These are phyloP conservation scores for Saccharomyces jurei DNA, from an alignment of 805 yeast genomes.

Conservation along the genomic window DNA sequence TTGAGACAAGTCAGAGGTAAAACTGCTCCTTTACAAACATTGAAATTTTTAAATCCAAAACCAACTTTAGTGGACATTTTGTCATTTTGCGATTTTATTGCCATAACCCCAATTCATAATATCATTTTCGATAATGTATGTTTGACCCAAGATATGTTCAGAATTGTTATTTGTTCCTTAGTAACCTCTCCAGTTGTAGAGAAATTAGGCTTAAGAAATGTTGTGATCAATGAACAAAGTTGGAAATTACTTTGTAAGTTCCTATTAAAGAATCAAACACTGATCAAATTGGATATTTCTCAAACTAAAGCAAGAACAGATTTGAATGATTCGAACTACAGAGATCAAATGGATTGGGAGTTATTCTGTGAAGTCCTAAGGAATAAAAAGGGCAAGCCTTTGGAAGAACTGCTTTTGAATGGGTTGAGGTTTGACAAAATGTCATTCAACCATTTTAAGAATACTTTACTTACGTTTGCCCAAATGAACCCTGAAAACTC, in stretches of 20 bases:
- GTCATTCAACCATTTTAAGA: slow-evolving; percentile 39
- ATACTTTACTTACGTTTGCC: slow-evolving; percentile 50
- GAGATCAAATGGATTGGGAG: slow-evolving; percentile 80
- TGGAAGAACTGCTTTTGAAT: slow-evolving; percentile 70
- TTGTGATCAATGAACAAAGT: slow-evolving; percentile 60
- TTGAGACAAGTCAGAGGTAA: slow-evolving; percentile 73
- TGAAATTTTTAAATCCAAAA: slow-evolving; percentile 75
- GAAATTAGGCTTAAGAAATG: slow-evolving; percentile 70
- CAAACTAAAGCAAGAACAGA: slow-evolving; percentile 43
- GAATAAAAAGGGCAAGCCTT: slow-evolving; percentile 50
- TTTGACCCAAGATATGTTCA: slow-evolving; percentile 67
- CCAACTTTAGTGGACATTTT: slow-evolving; percentile 85
- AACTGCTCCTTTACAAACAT: slow-evolving; percentile 59
- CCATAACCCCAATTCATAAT: slow-evolving; percentile 75
- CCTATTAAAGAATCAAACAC: slow-evolving; percentile 49
- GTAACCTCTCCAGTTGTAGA: slow-evolving; percentile 57
- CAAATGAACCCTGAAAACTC: slow-evolving; percentile 23
- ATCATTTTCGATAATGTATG: slow-evolving; percentile 73
- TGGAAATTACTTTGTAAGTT: slow-evolving; percentile 80
- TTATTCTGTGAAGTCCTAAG: slow-evolving; percentile 61
- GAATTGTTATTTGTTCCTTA: slow-evolving; percentile 63
- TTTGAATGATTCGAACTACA: slow-evolving; percentile 31
- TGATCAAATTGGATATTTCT: slow-evolving; percentile 60
- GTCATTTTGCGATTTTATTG: slow-evolving; percentile 79
- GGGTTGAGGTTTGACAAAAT: slow-evolving; percentile 63